A percentile compares a stretch with the other conserved stretches of the same genome.
Conservation (phyloP, 2,329 filamentous ascomycete species). For the Diaporthe destruens region DNA sequence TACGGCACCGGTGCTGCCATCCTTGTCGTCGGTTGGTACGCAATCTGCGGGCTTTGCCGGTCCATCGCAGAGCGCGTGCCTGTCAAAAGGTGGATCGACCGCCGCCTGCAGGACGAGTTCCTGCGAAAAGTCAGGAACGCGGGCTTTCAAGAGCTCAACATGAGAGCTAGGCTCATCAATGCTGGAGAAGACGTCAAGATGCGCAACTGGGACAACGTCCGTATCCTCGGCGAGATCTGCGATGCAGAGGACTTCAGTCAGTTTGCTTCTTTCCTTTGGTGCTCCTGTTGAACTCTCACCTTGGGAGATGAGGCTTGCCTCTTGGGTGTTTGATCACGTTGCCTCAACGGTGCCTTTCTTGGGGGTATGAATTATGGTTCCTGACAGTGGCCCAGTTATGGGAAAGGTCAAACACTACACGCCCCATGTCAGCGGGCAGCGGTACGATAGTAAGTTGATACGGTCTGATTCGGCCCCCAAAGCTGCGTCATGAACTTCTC, state of each 20-base stretch:
- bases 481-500: background rate
- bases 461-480: background rate
- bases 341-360: background rate
- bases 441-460: background rate
- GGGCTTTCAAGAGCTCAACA: background rate
- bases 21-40: conserved; percentile 21
- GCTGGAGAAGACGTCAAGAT: conserved; percentile 14
- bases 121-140: conserved; percentile 17
- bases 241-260: conserved; percentile 3
- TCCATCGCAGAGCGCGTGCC: conserved; percentile 18
- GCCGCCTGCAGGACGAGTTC: conserved; percentile 19
- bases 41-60: conserved; percentile 24
- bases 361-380: background rate
- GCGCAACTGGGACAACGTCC: conserved; percentile 25
- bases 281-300: background rate
- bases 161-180: background rate
- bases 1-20: background rate
- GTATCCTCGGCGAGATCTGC: conserved; percentile 24
- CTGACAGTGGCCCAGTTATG: conserved; percentile 10
- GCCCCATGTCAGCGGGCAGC: background rate
- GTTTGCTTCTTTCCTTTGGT: background rate
- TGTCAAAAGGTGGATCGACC: conserved; percentile 13
- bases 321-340: background rate
- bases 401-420: conserved; percentile 1
- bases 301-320: too few species aligned